These are phyloP conservation scores for Pyrus pyrifolia DNA, from an alignment of 306 rosid genomes.

Conservation along the genomic window DNA sequence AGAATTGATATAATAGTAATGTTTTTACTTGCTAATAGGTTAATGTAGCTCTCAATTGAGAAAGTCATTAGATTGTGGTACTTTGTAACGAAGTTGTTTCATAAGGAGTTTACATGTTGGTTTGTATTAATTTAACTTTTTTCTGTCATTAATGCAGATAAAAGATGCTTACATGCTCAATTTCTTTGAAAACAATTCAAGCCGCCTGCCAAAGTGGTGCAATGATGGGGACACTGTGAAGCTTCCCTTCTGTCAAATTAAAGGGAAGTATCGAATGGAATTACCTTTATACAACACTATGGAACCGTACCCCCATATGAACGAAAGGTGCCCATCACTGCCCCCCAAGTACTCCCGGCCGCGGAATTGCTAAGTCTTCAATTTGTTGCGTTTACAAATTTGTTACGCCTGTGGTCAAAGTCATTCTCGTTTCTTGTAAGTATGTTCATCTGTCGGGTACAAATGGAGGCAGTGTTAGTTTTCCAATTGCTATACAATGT, in stretches of 20 bases:
- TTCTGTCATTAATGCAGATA: conserved; percentile 52
- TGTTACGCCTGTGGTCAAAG: neutral
- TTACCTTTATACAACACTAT: conserved; percentile 76
- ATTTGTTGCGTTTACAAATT: conserved; percentile 5
- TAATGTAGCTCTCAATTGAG: neutral
- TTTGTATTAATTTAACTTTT: neutral
- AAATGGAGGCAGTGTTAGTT: neutral
- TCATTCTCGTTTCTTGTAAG: neutral
- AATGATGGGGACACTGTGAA: conserved; percentile 62
- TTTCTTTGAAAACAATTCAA: conserved; percentile 67
- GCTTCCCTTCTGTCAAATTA: conserved; percentile 93
- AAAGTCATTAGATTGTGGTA: neutral
- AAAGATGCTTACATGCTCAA: conserved; percentile 90
- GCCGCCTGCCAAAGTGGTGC: conserved; percentile 93
- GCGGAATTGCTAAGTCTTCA: conserved; percentile 40
- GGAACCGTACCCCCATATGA: conserved; percentile 78
- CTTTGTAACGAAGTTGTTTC: neutral
- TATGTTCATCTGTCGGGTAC: neutral
- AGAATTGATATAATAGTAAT: neutral
- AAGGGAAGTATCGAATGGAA: conserved; percentile 84
- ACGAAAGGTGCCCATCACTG: conserved; percentile 89
- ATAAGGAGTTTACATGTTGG: conserved; percentile 7
- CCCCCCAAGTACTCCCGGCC: conserved; percentile 74
- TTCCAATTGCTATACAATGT: neutral
- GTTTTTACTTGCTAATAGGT: neutral